These are phyloP conservation scores for Aureobasidium pullulans DNA, from an alignment of 2,329 filamentous ascomycete genomes.

Conservation along the genomic window DNA sequence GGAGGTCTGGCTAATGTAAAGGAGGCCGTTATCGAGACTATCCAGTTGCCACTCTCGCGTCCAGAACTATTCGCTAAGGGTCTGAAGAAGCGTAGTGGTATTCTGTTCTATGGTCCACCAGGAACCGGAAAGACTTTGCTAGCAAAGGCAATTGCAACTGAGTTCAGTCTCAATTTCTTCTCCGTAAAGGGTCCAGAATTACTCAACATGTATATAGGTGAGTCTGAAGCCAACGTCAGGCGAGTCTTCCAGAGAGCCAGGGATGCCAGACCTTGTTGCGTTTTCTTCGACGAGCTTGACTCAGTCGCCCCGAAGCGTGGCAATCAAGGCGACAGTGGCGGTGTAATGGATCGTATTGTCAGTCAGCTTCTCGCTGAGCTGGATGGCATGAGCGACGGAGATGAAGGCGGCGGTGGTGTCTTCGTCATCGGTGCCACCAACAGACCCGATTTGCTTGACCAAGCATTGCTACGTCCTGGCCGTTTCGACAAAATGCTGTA, in stretches of 20 bases:
- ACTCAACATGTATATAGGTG: constrained; percentile 94
- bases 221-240: constrained; percentile 85
- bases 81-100: constrained; percentile 95
- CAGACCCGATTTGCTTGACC: constrained; percentile 84
- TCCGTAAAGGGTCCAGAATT: constrained; percentile 86
- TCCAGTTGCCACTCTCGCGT: constrained; percentile 82
- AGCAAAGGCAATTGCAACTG: constrained; percentile 86
- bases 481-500: constrained; percentile 99
- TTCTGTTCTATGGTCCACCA: constrained; percentile 84
- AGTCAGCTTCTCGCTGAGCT: constrained; percentile 90
- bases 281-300: constrained; percentile 91
- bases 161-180: constrained; percentile 93
- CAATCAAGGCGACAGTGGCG: constrained; percentile 93
- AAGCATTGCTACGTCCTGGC: constrained; percentile 79
- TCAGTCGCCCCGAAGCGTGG: constrained; percentile 93
- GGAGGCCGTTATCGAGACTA: constrained; percentile 93
- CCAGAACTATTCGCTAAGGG: constrained; percentile 94
- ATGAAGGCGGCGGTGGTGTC: constrained; percentile 72
- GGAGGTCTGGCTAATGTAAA: constrained; percentile 91
- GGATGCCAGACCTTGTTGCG: constrained; percentile 78
- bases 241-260: constrained; percentile 81
- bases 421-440: constrained; percentile 98
- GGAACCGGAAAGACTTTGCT: constrained; percentile 90
- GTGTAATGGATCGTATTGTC: constrained; percentile 97
- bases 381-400: constrained; percentile 94